Conservation (phyloP, 83 land plant species). For the Picea abies region DNA sequence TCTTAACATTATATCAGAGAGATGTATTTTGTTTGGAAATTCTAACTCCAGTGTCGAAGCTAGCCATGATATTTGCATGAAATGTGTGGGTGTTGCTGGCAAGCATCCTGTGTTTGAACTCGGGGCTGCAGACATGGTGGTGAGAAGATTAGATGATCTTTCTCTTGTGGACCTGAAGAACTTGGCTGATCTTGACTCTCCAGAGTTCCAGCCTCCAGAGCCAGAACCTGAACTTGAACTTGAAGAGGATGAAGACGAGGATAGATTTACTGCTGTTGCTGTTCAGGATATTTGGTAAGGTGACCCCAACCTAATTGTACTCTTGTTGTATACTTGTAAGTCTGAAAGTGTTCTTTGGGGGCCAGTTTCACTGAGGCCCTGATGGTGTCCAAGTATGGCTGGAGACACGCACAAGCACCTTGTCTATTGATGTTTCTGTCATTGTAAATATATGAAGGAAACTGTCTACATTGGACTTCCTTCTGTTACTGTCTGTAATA, state of each 20-base stretch:
- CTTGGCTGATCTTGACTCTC: conserved; percentile 78
- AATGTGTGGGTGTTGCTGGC: conserved; percentile 94
- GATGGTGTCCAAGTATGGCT: conserved; percentile 7
- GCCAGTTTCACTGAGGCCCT: not conserved
- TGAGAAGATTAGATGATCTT: conserved; percentile 69
- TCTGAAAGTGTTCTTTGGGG: conserved; percentile 7
- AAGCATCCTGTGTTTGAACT: conserved; percentile 89
- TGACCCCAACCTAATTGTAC: not conserved
- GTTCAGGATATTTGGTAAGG: conserved; percentile 49
- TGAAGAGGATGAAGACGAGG: conserved; percentile 41
- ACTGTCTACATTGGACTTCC: conserved; percentile 25
- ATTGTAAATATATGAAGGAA: conserved; percentile 16
- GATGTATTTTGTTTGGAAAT: conserved; percentile 95
- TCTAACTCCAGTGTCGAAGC: conserved; percentile 93
- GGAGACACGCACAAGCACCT: not conserved
- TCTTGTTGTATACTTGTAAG: conserved; percentile 25
- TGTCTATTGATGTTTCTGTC: not conserved
- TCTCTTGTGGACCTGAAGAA: conserved; percentile 91
- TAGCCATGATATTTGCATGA: conserved; percentile 94
- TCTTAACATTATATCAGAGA: conserved; percentile 69
- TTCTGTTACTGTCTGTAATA: conserved; percentile 14
- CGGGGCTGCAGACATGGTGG: conserved; percentile 89
- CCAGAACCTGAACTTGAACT: conserved; percentile 59
- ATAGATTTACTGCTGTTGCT: conserved; percentile 22
- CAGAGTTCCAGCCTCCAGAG: conserved; percentile 61